Evolutionary conservation across 371 early-diverging fungal species (phyloP), one percentile per base, ranked within the genome.

Genomic region (Circinella minor): DNA sequence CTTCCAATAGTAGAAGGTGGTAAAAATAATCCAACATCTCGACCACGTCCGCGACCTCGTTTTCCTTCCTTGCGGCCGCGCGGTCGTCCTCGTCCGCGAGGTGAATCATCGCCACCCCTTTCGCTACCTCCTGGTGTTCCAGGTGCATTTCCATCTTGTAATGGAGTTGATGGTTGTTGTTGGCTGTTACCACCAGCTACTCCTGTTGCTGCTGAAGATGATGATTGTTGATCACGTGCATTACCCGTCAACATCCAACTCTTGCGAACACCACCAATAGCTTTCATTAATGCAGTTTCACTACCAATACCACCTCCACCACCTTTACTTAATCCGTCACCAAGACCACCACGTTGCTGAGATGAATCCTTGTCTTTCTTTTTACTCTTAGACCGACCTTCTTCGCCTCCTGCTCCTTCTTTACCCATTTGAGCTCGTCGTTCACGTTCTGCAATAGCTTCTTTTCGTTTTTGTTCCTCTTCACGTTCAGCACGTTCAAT

Each of bases 401-500:
- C 86, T 57, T 79, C 82, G 4, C 71, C 81, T 0, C 71, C 82
- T 11, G 75, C 80, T 17, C 75, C 82, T 15, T 80, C 85, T 10
- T 84, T 89, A 4, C 82, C 86, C 51, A 84, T 77, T 10, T 85
- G 80, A 18, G 84, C 73, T 46, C 80, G 72, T 63, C 84, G 68
- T 63, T 84, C 87, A 14, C 81, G 75, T 49, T 88, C 87, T 5
- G 81, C 77, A 37, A 88, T 72, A 0, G 67, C 55, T 59, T 84
- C 86, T 61, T 83, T 85, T 36, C 89, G 86, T 63, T 84, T 85
- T 8, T 87, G 81, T 57, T 91, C 91, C 63, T 88, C 86, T 72
- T 92, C 88, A 63, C 89, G 80, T 59, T 91, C 93, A 3, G 90
- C 90, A 62, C 92, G 87, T 74, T 92, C 93, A 61, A 93, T 77